A percentile compares a stretch with the other conserved stretches of the same genome.
Conservation (phyloP, 108 stramenopile genomes). For the Nitzschia sp. region DNA sequence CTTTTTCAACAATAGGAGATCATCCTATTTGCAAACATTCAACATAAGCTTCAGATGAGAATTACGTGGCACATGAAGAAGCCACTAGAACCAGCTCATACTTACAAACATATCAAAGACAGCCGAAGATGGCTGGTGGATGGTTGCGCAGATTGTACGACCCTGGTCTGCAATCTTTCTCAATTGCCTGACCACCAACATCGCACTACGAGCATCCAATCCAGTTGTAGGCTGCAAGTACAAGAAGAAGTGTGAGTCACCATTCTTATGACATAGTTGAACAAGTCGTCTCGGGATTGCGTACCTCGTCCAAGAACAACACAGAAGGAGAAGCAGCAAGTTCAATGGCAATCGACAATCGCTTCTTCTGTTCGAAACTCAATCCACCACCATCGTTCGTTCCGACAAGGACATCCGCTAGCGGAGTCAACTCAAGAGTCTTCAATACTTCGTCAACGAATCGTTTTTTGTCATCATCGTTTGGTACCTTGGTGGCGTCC, state of each 20-base stretch:
- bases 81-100: background rate
- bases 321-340: constrained; percentile 64
- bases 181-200: constrained; percentile 58
- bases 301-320: constrained; percentile 76
- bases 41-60: background rate
- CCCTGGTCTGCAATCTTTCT: constrained; percentile 66
- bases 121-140: constrained; percentile 76
- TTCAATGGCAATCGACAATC: constrained; percentile 77
- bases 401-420: constrained; percentile 71
- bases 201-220: constrained; percentile 65
- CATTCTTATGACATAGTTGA: no score
- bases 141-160: constrained; percentile 51
- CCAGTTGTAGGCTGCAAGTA: constrained; percentile 58
- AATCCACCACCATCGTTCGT: constrained; percentile 64
- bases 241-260: background rate
- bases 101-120: constrained; percentile 58
- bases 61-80: background rate
- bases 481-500: constrained; percentile 41
- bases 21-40: constrained; percentile 19
- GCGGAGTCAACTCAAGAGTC: constrained; percentile 73
- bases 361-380: constrained; percentile 75
- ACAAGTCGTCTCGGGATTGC: background rate
- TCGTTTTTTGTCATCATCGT: constrained; percentile 45
- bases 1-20: constrained; percentile 34
- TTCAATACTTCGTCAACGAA: constrained; percentile 79